Percentiles rank a stretch among this genome's conserved stretches.
phyloP scores from a whole-genome alignment of 1,139 yeast species.

The Hemisphaericaspora subhashii region DNA sequence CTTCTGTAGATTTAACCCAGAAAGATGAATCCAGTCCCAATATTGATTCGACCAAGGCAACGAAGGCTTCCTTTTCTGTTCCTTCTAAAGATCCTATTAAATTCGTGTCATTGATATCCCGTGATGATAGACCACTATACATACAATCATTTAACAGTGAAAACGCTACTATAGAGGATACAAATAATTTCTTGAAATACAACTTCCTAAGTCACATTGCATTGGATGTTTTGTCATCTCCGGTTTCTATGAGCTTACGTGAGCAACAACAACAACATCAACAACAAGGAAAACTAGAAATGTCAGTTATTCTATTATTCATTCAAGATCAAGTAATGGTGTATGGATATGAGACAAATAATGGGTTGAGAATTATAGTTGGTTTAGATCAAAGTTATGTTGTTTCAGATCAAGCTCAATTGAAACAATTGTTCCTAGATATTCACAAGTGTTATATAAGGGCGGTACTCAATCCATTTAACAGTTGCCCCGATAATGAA shows the following conservation, averaged over 20 bases:
- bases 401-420: conserved; percentile 17
- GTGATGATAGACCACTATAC: conserved; percentile 59
- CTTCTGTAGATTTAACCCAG: neutral
- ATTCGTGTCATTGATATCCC: conserved; percentile 55
- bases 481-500: conserved; percentile 15
- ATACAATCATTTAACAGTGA: conserved; percentile 50
- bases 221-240: conserved; percentile 59
- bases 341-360: conserved; percentile 61
- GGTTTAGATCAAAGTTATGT: conserved; percentile 34
- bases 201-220: conserved; percentile 70
- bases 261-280: conserved; percentile 18
- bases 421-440: conserved; percentile 32
- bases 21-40: neutral
- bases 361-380: conserved; percentile 58
- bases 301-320: conserved; percentile 45
- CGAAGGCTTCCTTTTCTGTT: neutral
- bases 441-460: conserved; percentile 52
- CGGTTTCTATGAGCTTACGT: conserved; percentile 39
- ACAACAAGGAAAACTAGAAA: conserved; percentile 12
- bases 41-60: neutral
- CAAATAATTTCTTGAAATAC: conserved; percentile 54
- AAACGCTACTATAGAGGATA: conserved; percentile 17
- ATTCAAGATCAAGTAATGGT: conserved; percentile 62
- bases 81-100: conserved; percentile 20
- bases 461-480: conserved; percentile 59